phyloP scores from a whole-genome alignment of 2,329 filamentous ascomycete genomes.

The Aspergillus spinulosporus region DNA sequence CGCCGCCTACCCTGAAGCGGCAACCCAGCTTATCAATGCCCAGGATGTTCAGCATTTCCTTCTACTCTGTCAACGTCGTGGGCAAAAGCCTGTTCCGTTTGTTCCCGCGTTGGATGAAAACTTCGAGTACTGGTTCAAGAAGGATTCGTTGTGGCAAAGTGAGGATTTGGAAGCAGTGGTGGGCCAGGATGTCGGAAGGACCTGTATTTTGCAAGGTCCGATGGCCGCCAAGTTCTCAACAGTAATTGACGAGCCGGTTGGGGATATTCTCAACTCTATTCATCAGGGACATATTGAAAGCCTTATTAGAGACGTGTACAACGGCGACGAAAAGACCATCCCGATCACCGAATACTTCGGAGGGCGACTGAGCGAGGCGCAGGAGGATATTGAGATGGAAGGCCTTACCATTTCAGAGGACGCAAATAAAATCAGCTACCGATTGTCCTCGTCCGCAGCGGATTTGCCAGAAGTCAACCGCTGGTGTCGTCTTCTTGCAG shows the following conservation, averaged over 20 bases:
- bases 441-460: slow-evolving; percentile 71
- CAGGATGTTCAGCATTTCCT: slow-evolving; percentile 98
- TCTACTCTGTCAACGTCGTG: slow-evolving; percentile 82
- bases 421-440: slow-evolving; percentile 76
- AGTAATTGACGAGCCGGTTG: slow-evolving; percentile 86
- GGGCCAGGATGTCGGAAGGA: slow-evolving; percentile 91
- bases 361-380: slow-evolving; percentile 71
- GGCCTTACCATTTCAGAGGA: slow-evolving; percentile 83
- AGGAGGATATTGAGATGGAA: slow-evolving; percentile 75
- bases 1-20: slow-evolving; percentile 78
- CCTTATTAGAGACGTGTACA: slow-evolving; percentile 78
- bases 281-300: slow-evolving; percentile 83
- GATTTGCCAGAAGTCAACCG: slow-evolving; percentile 75
- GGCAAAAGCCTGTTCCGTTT: slow-evolving; percentile 95
- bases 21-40: slow-evolving; percentile 91
- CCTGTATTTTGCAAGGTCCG: slow-evolving; percentile 93
- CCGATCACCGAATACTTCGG: slow-evolving; percentile 94
- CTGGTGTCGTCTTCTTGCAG: slow-evolving; percentile 87
- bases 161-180: slow-evolving; percentile 96
- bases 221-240: slow-evolving; percentile 89
- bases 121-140: slow-evolving; percentile 99
- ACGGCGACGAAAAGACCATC: slow-evolving; percentile 69
- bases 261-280: slow-evolving; percentile 89
- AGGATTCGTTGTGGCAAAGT: slow-evolving; percentile 98
- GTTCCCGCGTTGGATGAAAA: slow-evolving; percentile 94